These are phyloP conservation scores for Trichoderma pleuroti DNA, from an alignment of 2,329 filamentous ascomycete genomes.

Conservation along the genomic window DNA sequence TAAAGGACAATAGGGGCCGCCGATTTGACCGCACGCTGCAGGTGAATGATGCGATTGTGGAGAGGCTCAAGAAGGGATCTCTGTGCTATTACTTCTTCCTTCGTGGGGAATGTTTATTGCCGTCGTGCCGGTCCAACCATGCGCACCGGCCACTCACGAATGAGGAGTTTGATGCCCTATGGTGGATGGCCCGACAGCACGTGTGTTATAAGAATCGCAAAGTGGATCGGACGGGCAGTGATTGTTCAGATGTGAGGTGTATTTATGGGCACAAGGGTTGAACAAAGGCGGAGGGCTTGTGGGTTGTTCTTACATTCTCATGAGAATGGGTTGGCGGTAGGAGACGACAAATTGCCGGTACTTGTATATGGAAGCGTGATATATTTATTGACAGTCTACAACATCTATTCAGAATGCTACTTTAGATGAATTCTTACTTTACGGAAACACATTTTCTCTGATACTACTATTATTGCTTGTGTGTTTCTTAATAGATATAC, in stretches of 20 bases:
- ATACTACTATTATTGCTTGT: not conserved
- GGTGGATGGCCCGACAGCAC: not conserved
- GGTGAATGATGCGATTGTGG: not conserved
- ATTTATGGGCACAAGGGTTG: not conserved
- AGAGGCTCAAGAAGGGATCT: not conserved
- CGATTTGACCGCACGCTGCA: not conserved
- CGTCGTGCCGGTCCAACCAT: not conserved
- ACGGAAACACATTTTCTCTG: not conserved
- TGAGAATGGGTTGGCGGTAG: not conserved
- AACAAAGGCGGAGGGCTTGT: too few relatives aligned
- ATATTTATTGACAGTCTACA: not conserved
- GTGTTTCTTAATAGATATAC: too few relatives aligned
- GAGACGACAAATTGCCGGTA: not conserved
- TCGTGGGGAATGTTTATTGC: not conserved
- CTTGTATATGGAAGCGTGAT: not conserved
- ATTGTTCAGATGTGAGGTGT: not conserved
- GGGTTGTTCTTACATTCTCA: not conserved
- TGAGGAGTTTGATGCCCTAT: not conserved
- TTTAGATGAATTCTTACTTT: not conserved
- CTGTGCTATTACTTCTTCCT: not conserved
- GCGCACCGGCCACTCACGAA: not conserved
- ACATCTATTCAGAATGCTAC: not conserved
- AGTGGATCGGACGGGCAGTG: not conserved
- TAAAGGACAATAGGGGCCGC: not conserved
- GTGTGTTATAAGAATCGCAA: not conserved